Evolutionary conservation across 768 basidiomycete genomes (phyloP).

Genomic region (Pleurotus ostreatus): DNA sequence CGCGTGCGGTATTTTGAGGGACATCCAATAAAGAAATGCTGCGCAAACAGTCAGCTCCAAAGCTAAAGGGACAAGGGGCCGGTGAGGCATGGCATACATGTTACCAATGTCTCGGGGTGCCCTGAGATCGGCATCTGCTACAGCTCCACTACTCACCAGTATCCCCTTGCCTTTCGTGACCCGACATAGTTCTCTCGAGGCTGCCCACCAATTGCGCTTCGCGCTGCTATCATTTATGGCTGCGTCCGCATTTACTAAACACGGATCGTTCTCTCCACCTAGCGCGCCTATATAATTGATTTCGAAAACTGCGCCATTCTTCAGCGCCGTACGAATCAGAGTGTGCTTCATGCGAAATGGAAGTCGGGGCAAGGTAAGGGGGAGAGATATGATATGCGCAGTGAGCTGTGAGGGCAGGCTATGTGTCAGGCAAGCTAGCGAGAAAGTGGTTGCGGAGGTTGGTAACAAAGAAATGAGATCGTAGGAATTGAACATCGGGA

Average conservation of each 20-base stretch:
- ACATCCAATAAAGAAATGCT: constrained; percentile 69
- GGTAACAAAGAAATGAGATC: constrained; percentile 78
- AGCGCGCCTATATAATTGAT: constrained; percentile 74
- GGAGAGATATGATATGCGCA: constrained; percentile 77
- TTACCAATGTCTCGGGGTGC: constrained; percentile 74
- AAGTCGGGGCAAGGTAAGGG: constrained; percentile 72
- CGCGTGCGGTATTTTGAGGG: constrained; percentile 64
- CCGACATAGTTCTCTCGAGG: constrained; percentile 69
- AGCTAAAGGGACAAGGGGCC: too few species aligned
- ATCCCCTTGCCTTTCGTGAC: constrained; percentile 80
- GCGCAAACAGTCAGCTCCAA: not conserved
- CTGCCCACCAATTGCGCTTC: constrained; percentile 84
- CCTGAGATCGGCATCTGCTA: constrained; percentile 58
- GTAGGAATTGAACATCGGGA: constrained; percentile 56
- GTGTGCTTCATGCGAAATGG: constrained; percentile 84
- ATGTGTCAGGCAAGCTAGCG: constrained; percentile 77
- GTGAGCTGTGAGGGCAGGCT: constrained; percentile 72
- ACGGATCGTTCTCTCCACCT: constrained; percentile 52
- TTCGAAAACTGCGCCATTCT: constrained; percentile 82
- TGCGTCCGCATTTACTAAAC: constrained; percentile 39
- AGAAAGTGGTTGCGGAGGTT: constrained; percentile 68
- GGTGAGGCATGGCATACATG: constrained; percentile 43
- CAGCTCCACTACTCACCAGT: constrained; percentile 65
- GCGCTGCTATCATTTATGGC: constrained; percentile 49
- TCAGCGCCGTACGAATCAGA: constrained; percentile 72